Conservation (phyloP, 306 rosid species). For the Alnus glutinosa region DNA sequence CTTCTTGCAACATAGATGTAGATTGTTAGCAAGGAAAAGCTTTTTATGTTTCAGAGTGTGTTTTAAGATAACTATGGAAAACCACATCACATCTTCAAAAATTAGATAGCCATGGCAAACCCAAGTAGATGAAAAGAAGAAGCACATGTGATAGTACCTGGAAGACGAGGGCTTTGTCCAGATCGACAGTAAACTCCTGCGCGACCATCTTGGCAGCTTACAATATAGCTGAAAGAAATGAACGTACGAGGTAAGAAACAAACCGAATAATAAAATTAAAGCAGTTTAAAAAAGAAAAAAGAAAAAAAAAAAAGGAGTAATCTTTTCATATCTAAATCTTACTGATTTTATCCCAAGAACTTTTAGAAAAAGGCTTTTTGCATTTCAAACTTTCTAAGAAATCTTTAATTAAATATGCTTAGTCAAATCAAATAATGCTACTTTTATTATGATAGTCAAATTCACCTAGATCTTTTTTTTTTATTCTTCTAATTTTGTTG, state of each 20-base stretch:
- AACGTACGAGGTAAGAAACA: conserved; percentile 7
- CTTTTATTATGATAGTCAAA: background rate
- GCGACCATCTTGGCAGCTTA: conserved; percentile 62
- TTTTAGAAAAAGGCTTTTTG: background rate
- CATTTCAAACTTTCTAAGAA: background rate
- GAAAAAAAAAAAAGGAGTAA: background rate
- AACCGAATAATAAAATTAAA: background rate
- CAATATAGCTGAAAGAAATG: conserved; percentile 31
- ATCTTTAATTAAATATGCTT: background rate
- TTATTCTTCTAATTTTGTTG: background rate
- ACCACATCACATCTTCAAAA: too few species aligned
- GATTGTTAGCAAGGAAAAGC: too few species aligned
- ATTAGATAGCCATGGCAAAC: too few species aligned
- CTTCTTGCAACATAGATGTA: background rate
- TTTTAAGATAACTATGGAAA: too few species aligned
- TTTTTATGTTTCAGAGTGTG: too few species aligned
- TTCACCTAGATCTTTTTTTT: background rate
- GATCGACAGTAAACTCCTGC: conserved; percentile 73
- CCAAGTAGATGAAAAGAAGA: background rate
- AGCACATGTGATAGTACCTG: conserved; percentile 55
- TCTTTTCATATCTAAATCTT: background rate
- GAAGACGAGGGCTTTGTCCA: conserved; percentile 83
- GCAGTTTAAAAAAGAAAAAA: background rate
- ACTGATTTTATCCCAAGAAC: background rate
- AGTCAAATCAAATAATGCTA: background rate